Base-by-base conservation (phyloP, 371 early-diverging fungal species). In the Nematocida sp. region DNA sequence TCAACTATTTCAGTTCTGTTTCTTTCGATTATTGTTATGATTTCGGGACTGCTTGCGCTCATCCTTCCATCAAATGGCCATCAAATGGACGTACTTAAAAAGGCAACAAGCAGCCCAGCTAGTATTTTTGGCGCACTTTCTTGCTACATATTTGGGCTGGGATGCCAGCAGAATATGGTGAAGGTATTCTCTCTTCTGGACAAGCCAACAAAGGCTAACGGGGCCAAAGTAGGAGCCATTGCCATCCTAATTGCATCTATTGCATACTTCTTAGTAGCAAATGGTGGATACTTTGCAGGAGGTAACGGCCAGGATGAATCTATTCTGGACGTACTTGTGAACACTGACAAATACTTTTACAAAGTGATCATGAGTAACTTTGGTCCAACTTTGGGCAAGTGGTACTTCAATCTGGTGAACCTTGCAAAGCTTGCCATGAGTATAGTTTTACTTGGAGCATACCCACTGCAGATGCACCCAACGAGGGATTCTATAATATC, bases 101-200 rank as follows among this genome's bases (percentile, higher is more conserved):
- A 42, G 11, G 54, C 47, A 39, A 44, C 56, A 47, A 52, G 33
- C 11, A 46, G 45, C 60, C 56, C 66, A 6, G 1, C 54, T 13
- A 58, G 52, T 7, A 45, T 82, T 11, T 66, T 66, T 50, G 46
- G 5, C 4, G 82, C 66, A 13, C 46, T 83, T 27, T 82, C 82
- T 44, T 54, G 55, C n/a, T 82, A 82, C 42, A 72, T 86, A 15
- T 84, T 82, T 64, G 82, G 82, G 39, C 60, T 86, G 76, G 84
- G 84, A 2, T 86, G 86, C 76, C 82, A 86, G 57, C 83, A 73
- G 54, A 84, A 84, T 64, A 86, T 86, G 84, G 72, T 86, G 7
- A 52, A 44, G 20, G 74, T 84, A 18, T 84, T 75, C 52, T 56
- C 54, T 45, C 54, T 83, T 47, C 54, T 86, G 56, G 64, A 82